Conservation (phyloP, 371 early-diverging fungal genomes). For the Mucor ambiguus region DNA sequence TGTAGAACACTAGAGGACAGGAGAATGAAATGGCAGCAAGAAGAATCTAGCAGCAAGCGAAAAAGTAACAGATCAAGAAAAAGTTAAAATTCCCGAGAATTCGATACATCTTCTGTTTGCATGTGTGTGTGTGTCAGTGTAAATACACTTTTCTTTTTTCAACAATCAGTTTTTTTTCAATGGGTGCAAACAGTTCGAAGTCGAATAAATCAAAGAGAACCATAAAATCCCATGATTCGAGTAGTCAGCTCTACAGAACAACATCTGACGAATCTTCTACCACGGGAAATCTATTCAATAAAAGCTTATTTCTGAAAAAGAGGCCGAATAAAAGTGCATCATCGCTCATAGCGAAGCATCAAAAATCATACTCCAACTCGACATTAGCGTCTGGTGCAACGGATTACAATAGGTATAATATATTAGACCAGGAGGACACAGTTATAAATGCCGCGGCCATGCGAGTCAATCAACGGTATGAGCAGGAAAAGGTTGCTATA, state of each 20-base stretch:
- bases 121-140: too few relatives aligned
- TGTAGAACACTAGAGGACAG: conserved; percentile 42
- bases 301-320: background rate
- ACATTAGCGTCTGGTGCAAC: background rate
- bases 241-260: background rate
- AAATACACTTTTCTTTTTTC: background rate
- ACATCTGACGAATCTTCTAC: background rate
- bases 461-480: background rate
- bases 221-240: background rate
- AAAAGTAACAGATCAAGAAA: conserved; percentile 11
- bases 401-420: background rate
- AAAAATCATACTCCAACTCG: background rate
- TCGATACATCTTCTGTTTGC: background rate
- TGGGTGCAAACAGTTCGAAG: conserved; percentile 4
- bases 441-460: background rate
- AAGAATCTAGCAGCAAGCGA: conserved; percentile 10
- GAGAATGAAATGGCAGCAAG: conserved; percentile 49
- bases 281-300: background rate
- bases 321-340: background rate
- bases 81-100: conserved; percentile 3
- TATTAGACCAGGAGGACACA: background rate
- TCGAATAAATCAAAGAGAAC: background rate
- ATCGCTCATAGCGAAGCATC: background rate
- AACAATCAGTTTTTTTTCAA: background rate
- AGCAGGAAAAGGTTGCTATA: background rate